Evolutionary conservation across 805 yeast species (phyloP), one percentile per base, ranked within the genome.

Genomic region (Hanseniaspora opuntiae): DNA sequence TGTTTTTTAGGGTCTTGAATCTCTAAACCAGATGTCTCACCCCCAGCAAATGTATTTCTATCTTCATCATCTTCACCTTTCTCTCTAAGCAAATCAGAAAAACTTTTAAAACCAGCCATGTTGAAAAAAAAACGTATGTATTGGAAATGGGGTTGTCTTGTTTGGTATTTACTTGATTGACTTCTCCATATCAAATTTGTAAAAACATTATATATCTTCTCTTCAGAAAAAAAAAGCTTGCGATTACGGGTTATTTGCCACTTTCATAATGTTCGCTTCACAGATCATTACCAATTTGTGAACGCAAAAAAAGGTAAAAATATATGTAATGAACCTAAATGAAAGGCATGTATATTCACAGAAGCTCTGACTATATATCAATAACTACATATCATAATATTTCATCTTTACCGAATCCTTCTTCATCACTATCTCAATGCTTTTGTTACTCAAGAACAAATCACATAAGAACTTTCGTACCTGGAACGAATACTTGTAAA

Each of bases 21-120:
- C 64, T 83, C 84, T 58, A 85, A 70, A 4, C 81, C 93, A 1
- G 89, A 82, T 55, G 85, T 84, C 64, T 84, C 83, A 45, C 72
- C 86, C 49, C 77, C 77, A 0, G 85, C 82, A 66, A 77, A 81
- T 56, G 80, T 76, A 60, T 80, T 78, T 55, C 82, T 76, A 38
- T 74, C 75, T 55, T 77, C 81, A 57, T 76, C 79, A n/a, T 71
- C 77, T 8, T 71, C 75, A 20, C 65, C 65, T 45, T 69, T 67
- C 12, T 59, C 66, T 49, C 65, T 63, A 9, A 67, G 59, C 61
- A 72, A 58, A 54, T 71, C 70, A 32, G 69, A 63, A 51, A 72
- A 71, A 42, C 70, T 65, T 63, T 68, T 70, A 55, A 71, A 71
- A 42, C 61, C 66, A n/a, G 67, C 57, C 38, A 24, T 33, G 14